Conservation (phyloP, 331 rosid genomes). For the Quercus lobata region DNA sequence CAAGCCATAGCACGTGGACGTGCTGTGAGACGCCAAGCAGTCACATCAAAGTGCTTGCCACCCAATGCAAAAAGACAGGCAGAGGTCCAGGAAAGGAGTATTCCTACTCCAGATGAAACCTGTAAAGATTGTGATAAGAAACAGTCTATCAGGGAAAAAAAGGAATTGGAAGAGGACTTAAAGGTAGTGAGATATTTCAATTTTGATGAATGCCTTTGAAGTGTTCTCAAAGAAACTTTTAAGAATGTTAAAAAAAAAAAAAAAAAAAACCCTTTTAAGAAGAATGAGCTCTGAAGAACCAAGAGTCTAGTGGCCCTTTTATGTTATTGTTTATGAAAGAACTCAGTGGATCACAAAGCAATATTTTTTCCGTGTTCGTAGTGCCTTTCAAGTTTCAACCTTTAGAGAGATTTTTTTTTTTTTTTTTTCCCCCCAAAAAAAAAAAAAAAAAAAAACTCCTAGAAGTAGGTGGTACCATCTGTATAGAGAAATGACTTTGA, state of each 20-base stretch:
- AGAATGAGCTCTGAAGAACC: not conserved
- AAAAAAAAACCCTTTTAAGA: not conserved
- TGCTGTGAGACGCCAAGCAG: constrained; percentile 58
- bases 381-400: not conserved
- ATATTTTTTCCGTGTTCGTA: no score
- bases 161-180: constrained; percentile 39
- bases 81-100: constrained; percentile 27
- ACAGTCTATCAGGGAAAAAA: constrained; percentile 29
- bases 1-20: constrained; percentile 87
- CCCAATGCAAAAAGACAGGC: constrained; percentile 19
- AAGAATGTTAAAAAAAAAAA: no score
- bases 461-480: not conserved
- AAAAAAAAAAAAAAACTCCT: no score
- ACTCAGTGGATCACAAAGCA: not conserved
- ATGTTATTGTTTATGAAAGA: not conserved
- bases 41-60: constrained; percentile 24
- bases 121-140: constrained; percentile 20
- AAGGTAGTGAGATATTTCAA: constrained; percentile 27
- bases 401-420: not conserved
- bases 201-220: not conserved
- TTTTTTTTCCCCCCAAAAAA: no score
- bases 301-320: not conserved
- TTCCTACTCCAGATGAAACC: constrained; percentile 10
- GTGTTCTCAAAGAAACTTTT: not conserved
- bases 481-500: not conserved